Evolutionary conservation across 164 flowering plant genomes (phyloP), one percentile per base, ranked within the genome.

Genomic region (Nymphaea colorata): DNA sequence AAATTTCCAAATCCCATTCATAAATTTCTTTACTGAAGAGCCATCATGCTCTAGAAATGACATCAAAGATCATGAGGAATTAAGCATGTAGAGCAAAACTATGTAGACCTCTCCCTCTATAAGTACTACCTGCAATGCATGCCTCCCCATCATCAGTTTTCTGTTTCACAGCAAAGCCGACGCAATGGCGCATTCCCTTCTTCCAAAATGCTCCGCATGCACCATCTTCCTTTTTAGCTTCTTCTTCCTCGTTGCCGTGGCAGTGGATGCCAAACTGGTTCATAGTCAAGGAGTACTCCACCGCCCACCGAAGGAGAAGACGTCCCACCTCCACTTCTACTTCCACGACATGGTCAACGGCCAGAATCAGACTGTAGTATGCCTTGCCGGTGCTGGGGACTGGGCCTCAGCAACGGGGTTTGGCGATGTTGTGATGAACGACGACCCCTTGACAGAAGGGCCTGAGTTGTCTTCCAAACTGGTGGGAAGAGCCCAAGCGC

Each of bases 271-370:
- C 8, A 43, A 66, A 17, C 57, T 10, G 36, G 12, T 18, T 4
- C 68, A 3, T 6, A 6, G 3, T 6, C 36, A 41, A 53, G 44
- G 2, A 53, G 57, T 4, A 53, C 67, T 6, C 41, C 57, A 17
- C 43, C 65, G 65, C 3, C 43, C 63, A 5, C 47, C 41, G 17
- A 61, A 1, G 42, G 15, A 64, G 15, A 64, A 64, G 36, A 6
- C 8, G 43, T 3, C 43, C 43, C 43, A 41, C 4, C 66, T 64
- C 3, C 66, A 15, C 41, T 67, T 67, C 69, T 67, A 67, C 69
- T 67, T 57, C 63, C 69, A 67, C 63, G 69, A 67, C 51, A 14
- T 61, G 8, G 14, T 68, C 16, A 68, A 42, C 43, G 70, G 70
- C 12, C 64, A n/a, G 4, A 61, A 68, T 43, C 70, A 65, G 4